Base-by-base conservation (phyloP, 2,329 filamentous ascomycete genomes). In the Cercospora beticola region DNA sequence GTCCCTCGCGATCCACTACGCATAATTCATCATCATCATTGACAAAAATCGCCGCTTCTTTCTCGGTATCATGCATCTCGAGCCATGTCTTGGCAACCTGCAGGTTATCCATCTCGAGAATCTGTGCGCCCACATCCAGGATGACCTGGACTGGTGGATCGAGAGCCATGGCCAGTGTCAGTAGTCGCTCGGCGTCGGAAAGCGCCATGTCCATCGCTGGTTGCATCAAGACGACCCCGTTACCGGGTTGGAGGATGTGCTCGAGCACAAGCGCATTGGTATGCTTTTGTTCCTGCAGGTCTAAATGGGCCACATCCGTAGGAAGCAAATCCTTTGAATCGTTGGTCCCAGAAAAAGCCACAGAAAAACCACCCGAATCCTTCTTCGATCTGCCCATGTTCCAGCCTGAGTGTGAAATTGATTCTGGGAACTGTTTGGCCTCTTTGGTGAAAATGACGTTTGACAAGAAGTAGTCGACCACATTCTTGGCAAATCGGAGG, bases 81-180 rank as follows among this genome's bases (percentile, higher is more conserved):
- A 92, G 74, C 89, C 89, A 92, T 1, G 72, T 66, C 7, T 72
- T 70, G 0, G 87, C 86, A 3, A 92, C 81, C 2, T 84, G 78
- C 0, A 78, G 2, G 70, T 92, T 92, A 16, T 79, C 82, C 0
- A 89, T 77, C 31, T 93, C 90, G 0, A 93, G 76, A 5, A 93
- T 86, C 60, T 90, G 87, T 0, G 91, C 90, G 0, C 91, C 90
- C 0, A 91, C 89, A 70, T 93, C 90, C 0, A 93, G 81, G 0
- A 93, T 84, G 0, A 93, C 89, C 0, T 84, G 82, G 0, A 86
- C 81, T 0, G 79, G 76, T 0, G 80, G 79, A 0, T 80, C 57
- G 56, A 86, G 76, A 0, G 56, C 59, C 0, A 80, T 76, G 0
- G 90, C 79, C 3, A 82, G 75, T 0, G 77, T 46, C 0, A 93